Percentiles rank a stretch among this genome's conserved stretches.
Evolutionary conservation across 805 yeast genomes (phyloP).

Genomic region (Monosporozyma yasuniensis): DNA sequence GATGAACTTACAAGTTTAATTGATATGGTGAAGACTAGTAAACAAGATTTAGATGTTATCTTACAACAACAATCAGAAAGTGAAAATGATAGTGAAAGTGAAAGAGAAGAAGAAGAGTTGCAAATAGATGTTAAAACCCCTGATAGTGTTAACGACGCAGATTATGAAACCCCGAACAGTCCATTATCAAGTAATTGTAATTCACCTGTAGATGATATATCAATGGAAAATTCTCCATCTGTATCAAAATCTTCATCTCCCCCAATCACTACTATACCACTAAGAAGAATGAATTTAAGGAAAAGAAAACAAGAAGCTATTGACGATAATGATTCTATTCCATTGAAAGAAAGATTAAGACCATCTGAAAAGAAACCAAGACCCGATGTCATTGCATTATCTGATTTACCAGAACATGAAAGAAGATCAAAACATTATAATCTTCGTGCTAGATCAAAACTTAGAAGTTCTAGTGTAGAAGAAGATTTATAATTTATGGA

Average conservation of each 20-base stretch:
- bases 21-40: conserved; percentile 23
- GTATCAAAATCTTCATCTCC: conserved; percentile 2
- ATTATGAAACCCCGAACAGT: background rate
- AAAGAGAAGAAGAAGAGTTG: conserved; percentile 3
- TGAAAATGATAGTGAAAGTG: conserved; percentile 5
- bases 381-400: conserved; percentile 18
- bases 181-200: background rate
- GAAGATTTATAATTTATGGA: background rate
- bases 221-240: background rate
- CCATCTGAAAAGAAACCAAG: conserved; percentile 25
- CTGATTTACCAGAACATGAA: conserved; percentile 20
- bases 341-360: conserved; percentile 13
- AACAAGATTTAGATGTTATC: conserved; percentile 21
- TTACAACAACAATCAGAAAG: conserved; percentile 11
- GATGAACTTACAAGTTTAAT: conserved; percentile 24
- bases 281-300: conserved; percentile 1
- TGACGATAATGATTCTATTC: background rate
- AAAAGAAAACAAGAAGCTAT: conserved; percentile 4
- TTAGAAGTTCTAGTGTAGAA: conserved; percentile 10
- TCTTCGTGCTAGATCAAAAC: conserved; percentile 26
- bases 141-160: conserved; percentile 1
- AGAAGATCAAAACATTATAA: conserved; percentile 27
- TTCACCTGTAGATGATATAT: background rate
- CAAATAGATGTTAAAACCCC: background rate
- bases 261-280: background rate